Base-by-base conservation (phyloP, 2,329 filamentous ascomycete genomes). In the Cryphonectria nitschkei region DNA sequence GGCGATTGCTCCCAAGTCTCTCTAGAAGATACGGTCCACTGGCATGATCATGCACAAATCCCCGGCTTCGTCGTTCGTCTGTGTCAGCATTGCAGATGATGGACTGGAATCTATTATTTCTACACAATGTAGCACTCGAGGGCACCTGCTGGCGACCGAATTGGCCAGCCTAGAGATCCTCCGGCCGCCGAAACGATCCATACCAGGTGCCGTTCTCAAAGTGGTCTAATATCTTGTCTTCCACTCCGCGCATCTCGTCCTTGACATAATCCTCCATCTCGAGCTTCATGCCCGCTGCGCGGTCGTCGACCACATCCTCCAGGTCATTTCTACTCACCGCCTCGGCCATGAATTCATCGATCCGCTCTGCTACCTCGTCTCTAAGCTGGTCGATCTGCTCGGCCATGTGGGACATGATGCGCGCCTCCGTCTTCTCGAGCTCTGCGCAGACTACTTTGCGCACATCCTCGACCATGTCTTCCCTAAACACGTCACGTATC, bases 211-310 rank as follows among this genome's bases (percentile, higher is more conserved):
- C 67, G 46, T 68, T 62, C 46, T 68, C 56, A 32, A 68, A 63
- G 26, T 68, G 67, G 19, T 68, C 60, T 22, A 63, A 29, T 7
- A 68, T 68, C 29, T 34, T 68, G 22, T 68, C 67, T 32, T 68
- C 67, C 4, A 68, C 56, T 8, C 46, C 41, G 16, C 32, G 56
- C 58, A 68, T 62, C 43, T 68, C 67, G 11, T 52, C 41, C 11
- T 68, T 68, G 32, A 68, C 58, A 26, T 14, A 68, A n/a, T 63
- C 67, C 43, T 63, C 56, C 67, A 68, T 68, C 37, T 68, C 67
- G 39, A 68, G 39, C 43, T 68, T 68, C 29, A 68, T 62, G 19
- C 67, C 67, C 3, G 60, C 56, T 5, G 54, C 58, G 32, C 58
- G 58, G n/a, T 68, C 67, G 19, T 68, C 67, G 2, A 68, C 50